phyloP scores from a whole-genome alignment of 495 filamentous ascomycete species.

The Bombardia bombarda region DNA sequence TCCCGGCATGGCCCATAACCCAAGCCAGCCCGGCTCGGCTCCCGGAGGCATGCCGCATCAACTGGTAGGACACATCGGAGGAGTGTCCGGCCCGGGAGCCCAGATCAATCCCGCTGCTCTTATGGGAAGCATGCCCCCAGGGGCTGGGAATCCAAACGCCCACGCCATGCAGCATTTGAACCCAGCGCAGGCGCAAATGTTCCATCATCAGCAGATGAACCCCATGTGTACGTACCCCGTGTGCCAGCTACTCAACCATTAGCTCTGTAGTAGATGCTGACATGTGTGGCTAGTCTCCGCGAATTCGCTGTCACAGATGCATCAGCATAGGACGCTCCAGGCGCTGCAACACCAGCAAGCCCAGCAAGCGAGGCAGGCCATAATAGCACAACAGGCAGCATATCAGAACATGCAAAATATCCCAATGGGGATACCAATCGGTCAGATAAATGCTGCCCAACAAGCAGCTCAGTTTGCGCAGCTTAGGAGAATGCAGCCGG shows the following conservation, averaged over 20 bases:
- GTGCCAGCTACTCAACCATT: neutral
- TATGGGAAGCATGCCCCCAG: slow-evolving; percentile 74
- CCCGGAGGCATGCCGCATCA: slow-evolving; percentile 65
- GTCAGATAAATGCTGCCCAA: slow-evolving; percentile 19
- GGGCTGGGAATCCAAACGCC: slow-evolving; percentile 57
- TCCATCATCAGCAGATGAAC: slow-evolving; percentile 46
- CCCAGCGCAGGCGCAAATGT: slow-evolving; percentile 57
- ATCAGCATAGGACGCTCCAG: slow-evolving; percentile 30
- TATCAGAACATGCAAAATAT: slow-evolving; percentile 36
- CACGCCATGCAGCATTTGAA: slow-evolving; percentile 76
- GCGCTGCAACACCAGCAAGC: slow-evolving; percentile 38
- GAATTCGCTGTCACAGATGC: slow-evolving; percentile 39
- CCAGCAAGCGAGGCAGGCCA: slow-evolving; percentile 36
- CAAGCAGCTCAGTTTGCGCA: slow-evolving; percentile 18
- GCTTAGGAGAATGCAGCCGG: slow-evolving; percentile 28
- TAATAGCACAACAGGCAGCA: slow-evolving; percentile 40
- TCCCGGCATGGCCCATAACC: slow-evolving; percentile 47
- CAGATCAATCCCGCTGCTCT: slow-evolving; percentile 74
- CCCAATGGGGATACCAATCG: slow-evolving; percentile 56
- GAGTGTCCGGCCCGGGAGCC: slow-evolving; percentile 71
- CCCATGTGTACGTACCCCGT: slow-evolving; percentile 15
- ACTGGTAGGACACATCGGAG: slow-evolving; percentile 64
- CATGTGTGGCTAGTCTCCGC: slow-evolving; percentile 21
- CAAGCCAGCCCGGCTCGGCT: slow-evolving; percentile 58
- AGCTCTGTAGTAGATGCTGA: slow-evolving; percentile 10